Evolutionary conservation across 306 rosid species (phyloP), one percentile per base, ranked within the genome.

Genomic region (Begonia loranthoides): DNA sequence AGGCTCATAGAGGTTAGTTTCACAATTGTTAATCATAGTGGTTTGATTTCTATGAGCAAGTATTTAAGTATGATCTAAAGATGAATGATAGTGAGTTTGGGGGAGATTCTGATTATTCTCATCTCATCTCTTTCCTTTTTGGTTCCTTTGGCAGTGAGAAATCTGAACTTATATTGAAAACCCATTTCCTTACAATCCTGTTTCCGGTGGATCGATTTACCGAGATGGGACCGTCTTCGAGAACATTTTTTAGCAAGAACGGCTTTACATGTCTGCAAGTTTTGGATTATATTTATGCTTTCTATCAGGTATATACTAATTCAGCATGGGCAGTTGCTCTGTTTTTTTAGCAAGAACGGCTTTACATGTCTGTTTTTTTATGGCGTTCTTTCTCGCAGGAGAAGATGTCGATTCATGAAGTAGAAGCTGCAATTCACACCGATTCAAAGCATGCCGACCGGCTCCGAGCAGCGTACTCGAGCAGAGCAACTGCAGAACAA

Each of bases 191-290:
- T 49, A 86, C 96, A 55, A 66, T 92, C 57, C 70, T 86, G 58
- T 81, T 92, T 70, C 99, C 96, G 1, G 45, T 78, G n/a, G 99
- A 92, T 66, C 99, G 99, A 38, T 92, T 83, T 49, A 50, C 80
- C 5, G 99, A 92, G 84, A 80, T 86, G 74, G 99, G 99, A 50
- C 99, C 99, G 59, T 92, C 96, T 15, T 80, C 94, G 6, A 79
- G 93, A 64, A 86, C 87, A 0, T 86, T 68, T 56, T 74, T 83
- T 65, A 75, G 78, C 56, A 49, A 65, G 12, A 70, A 59, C 10
- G 94, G 99, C 51, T 92, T 92, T 65, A 80, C 89, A 0, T 92
- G 99, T 69, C 78, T 80, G 62, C 94, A 75, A 66, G 87, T 86
- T 67, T 79, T 92, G 45, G 87, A 79, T 69, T 76, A 80, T 53